These are phyloP conservation scores for Brasenia schreberi DNA, from an alignment of 164 flowering plant species.

Conservation along the genomic window DNA sequence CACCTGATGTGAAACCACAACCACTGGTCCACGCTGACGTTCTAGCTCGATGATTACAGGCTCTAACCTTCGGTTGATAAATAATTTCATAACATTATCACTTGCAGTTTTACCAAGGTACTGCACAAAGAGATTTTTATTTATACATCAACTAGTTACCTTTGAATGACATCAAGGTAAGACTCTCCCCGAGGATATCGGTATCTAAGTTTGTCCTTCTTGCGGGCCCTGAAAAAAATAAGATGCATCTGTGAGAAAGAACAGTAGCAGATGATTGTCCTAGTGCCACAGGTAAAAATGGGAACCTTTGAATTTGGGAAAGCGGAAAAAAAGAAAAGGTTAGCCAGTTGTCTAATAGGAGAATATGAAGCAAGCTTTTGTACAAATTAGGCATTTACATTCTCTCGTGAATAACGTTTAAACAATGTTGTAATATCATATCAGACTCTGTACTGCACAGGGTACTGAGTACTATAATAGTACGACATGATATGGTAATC, in stretches of 20 bases:
- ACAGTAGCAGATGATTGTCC: not conserved
- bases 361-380: too few species aligned
- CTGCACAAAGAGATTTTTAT: not conserved
- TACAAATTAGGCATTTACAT: too few species aligned
- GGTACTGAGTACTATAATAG: too few species aligned
- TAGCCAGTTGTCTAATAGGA: too few species aligned
- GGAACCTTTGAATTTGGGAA: too few species aligned
- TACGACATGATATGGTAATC: too few species aligned
- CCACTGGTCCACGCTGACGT: slow-evolving; percentile 94
- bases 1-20: slow-evolving; percentile 95
- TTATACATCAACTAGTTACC: slow-evolving; percentile 21
- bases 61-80: slow-evolving; percentile 54
- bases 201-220: slow-evolving; percentile 92
- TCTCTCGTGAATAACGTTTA: too few species aligned
- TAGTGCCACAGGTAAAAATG: too few species aligned
- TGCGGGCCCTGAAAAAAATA: slow-evolving; percentile 52
- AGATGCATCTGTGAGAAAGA: not conserved
- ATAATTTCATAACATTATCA: not conserved
- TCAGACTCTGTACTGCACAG: too few species aligned
- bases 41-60: slow-evolving; percentile 99
- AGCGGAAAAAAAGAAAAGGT: too few species aligned
- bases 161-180: slow-evolving; percentile 95
- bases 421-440: too few species aligned
- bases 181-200: slow-evolving; percentile 99
- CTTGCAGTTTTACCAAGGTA: not conserved